Evolutionary conservation across 441 rosid species (phyloP).

Genomic region (Adansonia gregorii): DNA sequence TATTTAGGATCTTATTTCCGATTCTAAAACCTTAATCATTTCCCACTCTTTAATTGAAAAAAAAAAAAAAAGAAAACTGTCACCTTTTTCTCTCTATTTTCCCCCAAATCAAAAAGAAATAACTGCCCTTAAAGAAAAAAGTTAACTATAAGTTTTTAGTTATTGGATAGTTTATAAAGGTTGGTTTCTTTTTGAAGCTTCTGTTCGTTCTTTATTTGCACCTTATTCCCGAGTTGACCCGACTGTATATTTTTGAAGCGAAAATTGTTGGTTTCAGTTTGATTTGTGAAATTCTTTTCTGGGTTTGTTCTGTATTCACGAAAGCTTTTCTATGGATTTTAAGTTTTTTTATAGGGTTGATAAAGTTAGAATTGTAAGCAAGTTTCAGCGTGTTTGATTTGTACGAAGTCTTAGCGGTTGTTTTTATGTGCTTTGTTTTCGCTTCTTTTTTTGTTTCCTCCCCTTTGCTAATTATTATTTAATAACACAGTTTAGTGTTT

Average conservation of each 20-base stretch:
- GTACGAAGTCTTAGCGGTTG: background rate
- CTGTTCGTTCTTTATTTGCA: background rate
- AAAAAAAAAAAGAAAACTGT: background rate
- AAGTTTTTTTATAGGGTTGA: background rate
- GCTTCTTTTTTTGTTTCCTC: background rate
- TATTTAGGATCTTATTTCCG: background rate
- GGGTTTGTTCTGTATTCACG: background rate
- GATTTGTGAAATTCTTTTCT: background rate
- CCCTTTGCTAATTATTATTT: background rate
- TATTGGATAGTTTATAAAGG: background rate
- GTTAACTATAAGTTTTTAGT: background rate
- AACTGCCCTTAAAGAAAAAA: background rate
- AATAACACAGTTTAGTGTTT: background rate
- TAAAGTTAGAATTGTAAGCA: slow-evolving; percentile 3
- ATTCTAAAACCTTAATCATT: background rate
- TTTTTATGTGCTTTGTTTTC: slow-evolving; percentile 13
- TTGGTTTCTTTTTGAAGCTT: background rate
- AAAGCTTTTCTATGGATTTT: background rate
- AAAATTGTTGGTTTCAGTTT: background rate
- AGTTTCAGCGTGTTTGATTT: slow-evolving; percentile 15
- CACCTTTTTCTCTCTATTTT: too few species aligned
- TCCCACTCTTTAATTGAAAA: background rate
- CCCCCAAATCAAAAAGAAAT: background rate
- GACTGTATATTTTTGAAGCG: background rate
- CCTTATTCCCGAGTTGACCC: background rate